Percentiles rank a stretch among this genome's conserved stretches.
Conservation (phyloP, 306 rosid genomes). For the Quercus rubra region DNA sequence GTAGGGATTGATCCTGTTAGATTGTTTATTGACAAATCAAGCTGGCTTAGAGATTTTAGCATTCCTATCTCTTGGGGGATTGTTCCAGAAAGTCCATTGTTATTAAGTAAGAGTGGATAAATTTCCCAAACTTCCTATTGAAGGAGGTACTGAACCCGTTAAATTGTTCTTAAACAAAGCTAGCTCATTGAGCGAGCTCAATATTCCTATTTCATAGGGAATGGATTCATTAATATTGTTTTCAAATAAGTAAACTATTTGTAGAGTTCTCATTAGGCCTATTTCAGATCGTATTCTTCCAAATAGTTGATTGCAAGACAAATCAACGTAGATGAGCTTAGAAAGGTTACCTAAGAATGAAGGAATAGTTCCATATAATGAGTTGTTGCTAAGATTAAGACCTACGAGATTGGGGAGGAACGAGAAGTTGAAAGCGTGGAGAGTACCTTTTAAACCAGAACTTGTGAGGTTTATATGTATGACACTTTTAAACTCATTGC, state of each 20-base stretch:
- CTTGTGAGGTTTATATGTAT: too few relatives aligned
- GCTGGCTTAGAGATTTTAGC: background rate
- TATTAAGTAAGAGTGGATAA: too few relatives aligned
- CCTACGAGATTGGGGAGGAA: too few relatives aligned
- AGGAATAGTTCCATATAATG: constrained; percentile 11
- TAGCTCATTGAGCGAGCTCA: too few relatives aligned
- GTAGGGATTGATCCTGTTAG: constrained; percentile 22
- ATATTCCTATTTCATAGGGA: background rate
- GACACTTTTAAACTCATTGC: too few relatives aligned
- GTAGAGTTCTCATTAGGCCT: background rate
- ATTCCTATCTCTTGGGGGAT: background rate
- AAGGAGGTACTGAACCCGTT: too few relatives aligned
- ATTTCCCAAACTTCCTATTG: too few relatives aligned
- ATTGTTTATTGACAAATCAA: background rate
- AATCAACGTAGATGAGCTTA: background rate
- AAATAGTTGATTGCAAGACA: background rate
- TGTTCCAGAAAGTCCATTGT: too few relatives aligned
- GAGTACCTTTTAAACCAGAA: too few relatives aligned
- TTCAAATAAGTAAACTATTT: background rate
- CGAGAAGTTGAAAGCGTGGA: too few relatives aligned
- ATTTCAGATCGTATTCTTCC: constrained; percentile 15
- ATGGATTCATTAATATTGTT: constrained; percentile 8
- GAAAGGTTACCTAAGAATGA: background rate
- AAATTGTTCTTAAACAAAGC: too few relatives aligned
- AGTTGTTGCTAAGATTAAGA: background rate